phyloP scores from a whole-genome alignment of 2,329 filamentous ascomycete genomes.

The Lachnellula suecica region DNA sequence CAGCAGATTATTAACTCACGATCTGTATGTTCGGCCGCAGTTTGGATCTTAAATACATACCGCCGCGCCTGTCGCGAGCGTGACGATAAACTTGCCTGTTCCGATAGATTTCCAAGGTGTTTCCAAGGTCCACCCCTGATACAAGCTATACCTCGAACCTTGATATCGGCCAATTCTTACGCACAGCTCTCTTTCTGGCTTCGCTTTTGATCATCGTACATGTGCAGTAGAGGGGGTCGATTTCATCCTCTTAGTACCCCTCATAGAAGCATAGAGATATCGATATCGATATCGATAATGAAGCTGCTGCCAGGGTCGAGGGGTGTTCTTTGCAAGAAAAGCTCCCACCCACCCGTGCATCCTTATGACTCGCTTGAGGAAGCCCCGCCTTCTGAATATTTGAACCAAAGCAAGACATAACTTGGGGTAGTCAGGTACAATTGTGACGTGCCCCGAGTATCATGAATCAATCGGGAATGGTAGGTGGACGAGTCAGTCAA shows the following conservation, averaged over 20 bases:
- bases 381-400: constrained; percentile 8
- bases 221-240: background rate
- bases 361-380: background rate
- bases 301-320: constrained; percentile 14
- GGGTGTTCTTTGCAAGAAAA: constrained; percentile 5
- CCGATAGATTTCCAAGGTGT: too few species aligned
- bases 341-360: background rate
- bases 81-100: too few species aligned
- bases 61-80: too few species aligned
- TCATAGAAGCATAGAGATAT: too few species aligned
- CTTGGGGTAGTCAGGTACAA: constrained; percentile 16
- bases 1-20: background rate
- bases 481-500: constrained; percentile 10
- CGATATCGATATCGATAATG: too few species aligned
- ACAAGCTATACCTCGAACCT: background rate
- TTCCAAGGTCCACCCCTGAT: constrained; percentile 17
- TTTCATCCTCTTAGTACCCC: too few species aligned
- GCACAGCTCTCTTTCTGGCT: constrained; percentile 27
- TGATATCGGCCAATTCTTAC: constrained; percentile 4
- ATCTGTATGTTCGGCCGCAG: too few species aligned
- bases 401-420: background rate
- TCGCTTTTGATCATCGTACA: constrained; percentile 7
- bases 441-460: background rate
- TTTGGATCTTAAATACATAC: too few species aligned
- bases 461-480: constrained; percentile 9